A percentile compares a stretch with the other conserved stretches of the same genome.
phyloP scores from a whole-genome alignment of 192 early-diverging fungal genomes.

The Geranomyces michiganensis region DNA sequence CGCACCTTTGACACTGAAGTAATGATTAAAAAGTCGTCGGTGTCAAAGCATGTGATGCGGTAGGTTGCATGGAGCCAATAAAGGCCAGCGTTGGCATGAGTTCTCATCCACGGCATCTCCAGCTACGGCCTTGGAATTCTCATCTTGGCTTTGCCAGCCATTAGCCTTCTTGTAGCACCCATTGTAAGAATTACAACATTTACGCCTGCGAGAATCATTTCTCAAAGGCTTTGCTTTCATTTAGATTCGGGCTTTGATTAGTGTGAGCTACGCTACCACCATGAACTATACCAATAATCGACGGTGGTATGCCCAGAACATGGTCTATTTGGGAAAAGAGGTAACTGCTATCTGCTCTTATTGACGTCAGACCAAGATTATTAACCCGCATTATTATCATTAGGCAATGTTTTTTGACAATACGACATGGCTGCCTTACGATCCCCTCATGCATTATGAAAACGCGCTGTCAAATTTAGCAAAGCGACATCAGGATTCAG shows the following conservation, averaged over 20 bases:
- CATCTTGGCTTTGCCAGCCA: constrained; percentile 18
- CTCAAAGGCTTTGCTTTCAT: not conserved
- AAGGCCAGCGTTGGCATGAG: too few species aligned
- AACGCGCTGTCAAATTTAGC: constrained; percentile 12
- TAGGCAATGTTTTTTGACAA: constrained; percentile 14
- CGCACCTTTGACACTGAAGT: constrained; percentile 11
- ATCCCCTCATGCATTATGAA: constrained; percentile 16
- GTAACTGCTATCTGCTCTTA: too few species aligned
- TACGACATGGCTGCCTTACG: constrained; percentile 29
- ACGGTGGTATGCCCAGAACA: constrained; percentile 18
- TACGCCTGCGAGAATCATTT: not conserved
- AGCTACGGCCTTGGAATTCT: not conserved
- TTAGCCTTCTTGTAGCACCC: constrained; percentile 14
- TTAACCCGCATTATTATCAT: too few species aligned
- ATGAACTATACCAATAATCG: constrained; percentile 29
- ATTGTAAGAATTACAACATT: constrained; percentile 13
- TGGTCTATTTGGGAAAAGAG: constrained; percentile 16
- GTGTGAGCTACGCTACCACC: constrained; percentile 19
- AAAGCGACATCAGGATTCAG: constrained; percentile 7
- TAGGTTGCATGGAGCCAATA: constrained; percentile 4
- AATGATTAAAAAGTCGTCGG: not conserved
- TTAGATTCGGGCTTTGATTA: constrained; percentile 15
- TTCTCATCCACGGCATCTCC: too few species aligned
- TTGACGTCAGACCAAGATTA: too few species aligned
- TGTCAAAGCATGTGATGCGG: constrained; percentile 19